phyloP scores from a whole-genome alignment of 768 basidiomycete genomes.

The Mycena venus region DNA sequence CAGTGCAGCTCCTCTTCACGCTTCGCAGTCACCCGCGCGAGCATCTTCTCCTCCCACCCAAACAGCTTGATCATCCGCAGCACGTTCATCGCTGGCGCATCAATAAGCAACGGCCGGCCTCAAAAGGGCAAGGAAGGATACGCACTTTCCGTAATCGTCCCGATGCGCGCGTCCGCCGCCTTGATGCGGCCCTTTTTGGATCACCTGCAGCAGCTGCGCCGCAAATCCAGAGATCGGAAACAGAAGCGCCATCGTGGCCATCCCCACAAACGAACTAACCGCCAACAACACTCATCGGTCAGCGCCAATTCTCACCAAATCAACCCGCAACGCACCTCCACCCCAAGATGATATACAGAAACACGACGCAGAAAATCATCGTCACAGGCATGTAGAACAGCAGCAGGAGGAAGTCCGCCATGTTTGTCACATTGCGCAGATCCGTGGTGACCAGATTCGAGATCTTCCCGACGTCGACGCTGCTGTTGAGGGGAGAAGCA shows the following conservation, averaged over 20 bases:
- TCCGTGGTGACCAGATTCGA: slow-evolving; percentile 73
- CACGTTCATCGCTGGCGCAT: slow-evolving; percentile 55
- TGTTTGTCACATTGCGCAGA: slow-evolving; percentile 29
- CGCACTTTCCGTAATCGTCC: slow-evolving; percentile 59
- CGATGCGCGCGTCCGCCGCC: slow-evolving; percentile 56
- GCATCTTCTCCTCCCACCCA: slow-evolving; percentile 74
- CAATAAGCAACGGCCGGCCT: not conserved
- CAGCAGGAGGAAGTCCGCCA: slow-evolving; percentile 35
- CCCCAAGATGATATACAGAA: slow-evolving; percentile 46
- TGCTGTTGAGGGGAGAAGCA: slow-evolving; percentile 38
- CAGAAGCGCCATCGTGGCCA: slow-evolving; percentile 54
- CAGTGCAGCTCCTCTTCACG: slow-evolving; percentile 72
- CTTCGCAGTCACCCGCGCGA: slow-evolving; percentile 64
- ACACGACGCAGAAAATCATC: slow-evolving; percentile 37
- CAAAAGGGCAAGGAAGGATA: slow-evolving; percentile 34
- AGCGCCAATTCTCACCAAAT: not conserved
- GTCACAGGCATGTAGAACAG: slow-evolving; percentile 40
- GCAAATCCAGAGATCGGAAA: slow-evolving; percentile 58
- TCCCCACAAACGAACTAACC: slow-evolving; percentile 57
- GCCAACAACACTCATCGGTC: not conserved
- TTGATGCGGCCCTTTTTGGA: slow-evolving; percentile 28
- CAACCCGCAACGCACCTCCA: slow-evolving; percentile 39
- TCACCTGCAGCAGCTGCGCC: slow-evolving; percentile 51
- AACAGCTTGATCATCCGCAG: slow-evolving; percentile 73
- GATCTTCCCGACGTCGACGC: slow-evolving; percentile 62